These are phyloP conservation scores for Lactifluus hygrophoroides DNA, from an alignment of 768 basidiomycete species.

Conservation along the genomic window DNA sequence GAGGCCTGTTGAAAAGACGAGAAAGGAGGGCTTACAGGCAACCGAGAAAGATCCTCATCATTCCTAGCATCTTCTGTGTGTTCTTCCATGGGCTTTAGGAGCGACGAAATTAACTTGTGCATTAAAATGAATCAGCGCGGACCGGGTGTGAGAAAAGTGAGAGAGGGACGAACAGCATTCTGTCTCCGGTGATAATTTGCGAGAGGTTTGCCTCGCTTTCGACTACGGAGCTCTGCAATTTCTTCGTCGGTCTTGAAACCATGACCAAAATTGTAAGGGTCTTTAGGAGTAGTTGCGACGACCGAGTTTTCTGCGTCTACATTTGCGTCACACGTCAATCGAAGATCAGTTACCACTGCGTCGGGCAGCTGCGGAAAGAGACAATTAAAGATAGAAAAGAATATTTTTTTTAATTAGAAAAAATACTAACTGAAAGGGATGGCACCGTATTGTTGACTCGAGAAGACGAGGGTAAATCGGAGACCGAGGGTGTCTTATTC, in stretches of 20 bases:
- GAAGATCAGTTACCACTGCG: slow-evolving; percentile 13
- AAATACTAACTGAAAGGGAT: not conserved
- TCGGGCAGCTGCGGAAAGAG: slow-evolving; percentile 13
- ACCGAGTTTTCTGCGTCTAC: slow-evolving; percentile 36
- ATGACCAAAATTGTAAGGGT: slow-evolving; percentile 60
- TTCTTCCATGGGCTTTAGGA: slow-evolving; percentile 86
- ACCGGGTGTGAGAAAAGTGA: not conserved
- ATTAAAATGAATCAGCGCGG: not conserved
- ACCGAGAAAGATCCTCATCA: slow-evolving; percentile 55
- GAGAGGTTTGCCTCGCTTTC: slow-evolving; percentile 51
- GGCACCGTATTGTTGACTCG: not conserved
- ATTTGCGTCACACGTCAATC: slow-evolving; percentile 17
- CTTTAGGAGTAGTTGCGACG: slow-evolving; percentile 31
- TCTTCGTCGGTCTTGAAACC: slow-evolving; percentile 55
- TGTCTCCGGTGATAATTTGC: slow-evolving; percentile 62
- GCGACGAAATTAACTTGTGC: slow-evolving; percentile 72
- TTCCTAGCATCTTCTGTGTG: slow-evolving; percentile 76
- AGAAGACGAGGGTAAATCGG: not conserved
- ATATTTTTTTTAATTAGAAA: too few relatives aligned
- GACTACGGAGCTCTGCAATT: slow-evolving; percentile 50
- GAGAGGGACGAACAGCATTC: slow-evolving; percentile 50
- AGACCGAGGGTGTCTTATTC: not conserved
- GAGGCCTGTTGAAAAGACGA: not conserved
- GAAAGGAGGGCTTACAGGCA: slow-evolving; percentile 42
- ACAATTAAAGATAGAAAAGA: not conserved